These are phyloP conservation scores for Ormosia emarginata DNA, from an alignment of 306 rosid genomes.

Conservation along the genomic window DNA sequence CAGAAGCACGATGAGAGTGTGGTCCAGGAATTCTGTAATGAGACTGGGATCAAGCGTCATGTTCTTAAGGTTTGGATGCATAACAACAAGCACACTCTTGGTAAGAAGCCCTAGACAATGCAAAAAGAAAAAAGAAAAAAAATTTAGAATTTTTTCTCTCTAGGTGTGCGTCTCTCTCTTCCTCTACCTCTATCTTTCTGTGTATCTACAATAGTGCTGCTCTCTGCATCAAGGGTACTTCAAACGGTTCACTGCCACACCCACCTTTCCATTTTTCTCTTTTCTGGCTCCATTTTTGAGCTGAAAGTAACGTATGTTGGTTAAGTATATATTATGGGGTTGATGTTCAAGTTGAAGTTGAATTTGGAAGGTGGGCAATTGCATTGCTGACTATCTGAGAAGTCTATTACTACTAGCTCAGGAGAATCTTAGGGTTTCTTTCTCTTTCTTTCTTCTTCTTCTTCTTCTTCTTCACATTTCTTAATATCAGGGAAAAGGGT, in stretches of 20 bases:
- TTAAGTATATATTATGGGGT: neutral
- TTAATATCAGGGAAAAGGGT: neutral
- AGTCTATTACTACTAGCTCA: slow-evolving; percentile 23
- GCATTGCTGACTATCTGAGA: slow-evolving; percentile 23
- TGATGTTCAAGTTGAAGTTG: neutral
- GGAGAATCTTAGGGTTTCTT: slow-evolving; percentile 50
- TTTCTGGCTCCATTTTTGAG: slow-evolving; percentile 4
- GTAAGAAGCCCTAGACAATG: slow-evolving; percentile 84
- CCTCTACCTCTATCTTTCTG: neutral
- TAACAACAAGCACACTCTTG: slow-evolving; percentile 97
- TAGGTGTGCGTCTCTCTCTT: neutral
- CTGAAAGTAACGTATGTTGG: slow-evolving; percentile 9
- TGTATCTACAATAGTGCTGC: neutral
- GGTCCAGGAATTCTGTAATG: slow-evolving; percentile 77
- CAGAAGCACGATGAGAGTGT: slow-evolving; percentile 83
- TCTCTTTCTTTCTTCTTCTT: neutral
- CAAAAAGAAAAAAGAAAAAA: neutral
- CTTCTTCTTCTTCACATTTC: neutral
- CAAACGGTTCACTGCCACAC: neutral
- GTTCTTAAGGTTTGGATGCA: slow-evolving; percentile 99
- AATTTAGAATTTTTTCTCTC: neutral
- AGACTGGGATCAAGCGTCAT: slow-evolving; percentile 80
- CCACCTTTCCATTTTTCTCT: neutral
- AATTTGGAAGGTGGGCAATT: slow-evolving; percentile 14
- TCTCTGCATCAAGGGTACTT: neutral